Evolutionary conservation across 2,329 filamentous ascomycete genomes (phyloP).

Genomic region (Emergomyces africanus): DNA sequence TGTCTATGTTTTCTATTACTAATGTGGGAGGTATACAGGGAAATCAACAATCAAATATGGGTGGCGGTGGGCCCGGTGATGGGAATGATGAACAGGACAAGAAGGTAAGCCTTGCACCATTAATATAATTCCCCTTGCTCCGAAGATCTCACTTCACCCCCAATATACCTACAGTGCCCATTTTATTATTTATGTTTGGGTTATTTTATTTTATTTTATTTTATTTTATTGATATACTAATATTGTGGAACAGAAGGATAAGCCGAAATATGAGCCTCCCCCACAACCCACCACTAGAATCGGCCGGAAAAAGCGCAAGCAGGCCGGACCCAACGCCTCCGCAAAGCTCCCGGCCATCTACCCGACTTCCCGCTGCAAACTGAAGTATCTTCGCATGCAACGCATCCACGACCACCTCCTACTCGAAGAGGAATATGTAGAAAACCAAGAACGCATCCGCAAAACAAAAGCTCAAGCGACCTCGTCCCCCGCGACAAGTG

Average conservation of each 20-base stretch:
- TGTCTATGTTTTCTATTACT: slow-evolving; percentile 9
- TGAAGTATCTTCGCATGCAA: slow-evolving; percentile 95
- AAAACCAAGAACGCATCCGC: slow-evolving; percentile 92
- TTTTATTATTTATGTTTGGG: no score
- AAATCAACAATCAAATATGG: slow-evolving; percentile 66
- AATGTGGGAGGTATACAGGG: slow-evolving; percentile 23
- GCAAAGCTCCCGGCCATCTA: slow-evolving; percentile 91
- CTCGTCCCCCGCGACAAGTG: slow-evolving; percentile 42
- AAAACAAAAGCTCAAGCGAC: slow-evolving; percentile 77
- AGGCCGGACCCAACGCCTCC: slow-evolving; percentile 80
- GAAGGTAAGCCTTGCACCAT: slow-evolving; percentile 49
- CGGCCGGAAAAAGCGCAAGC: slow-evolving; percentile 97
- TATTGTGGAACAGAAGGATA: slow-evolving; percentile 71
- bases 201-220: slow-evolving; percentile 4
- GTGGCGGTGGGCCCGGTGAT: slow-evolving; percentile 57
- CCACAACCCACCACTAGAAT: slow-evolving; percentile 93
- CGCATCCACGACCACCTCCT: slow-evolving; percentile 94
- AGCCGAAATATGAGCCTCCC: slow-evolving; percentile 99
- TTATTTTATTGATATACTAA: background rate
- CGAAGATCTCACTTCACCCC: background rate
- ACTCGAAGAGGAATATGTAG: slow-evolving; percentile 95
- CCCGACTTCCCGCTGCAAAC: slow-evolving; percentile 93
- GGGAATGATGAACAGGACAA: slow-evolving; percentile 82
- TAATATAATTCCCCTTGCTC: background rate
- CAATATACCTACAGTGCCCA: slow-evolving; percentile 6